Evolutionary conservation across 2,329 filamentous ascomycete species (phyloP).

Genomic region (Endoconidiophora laricicola): DNA sequence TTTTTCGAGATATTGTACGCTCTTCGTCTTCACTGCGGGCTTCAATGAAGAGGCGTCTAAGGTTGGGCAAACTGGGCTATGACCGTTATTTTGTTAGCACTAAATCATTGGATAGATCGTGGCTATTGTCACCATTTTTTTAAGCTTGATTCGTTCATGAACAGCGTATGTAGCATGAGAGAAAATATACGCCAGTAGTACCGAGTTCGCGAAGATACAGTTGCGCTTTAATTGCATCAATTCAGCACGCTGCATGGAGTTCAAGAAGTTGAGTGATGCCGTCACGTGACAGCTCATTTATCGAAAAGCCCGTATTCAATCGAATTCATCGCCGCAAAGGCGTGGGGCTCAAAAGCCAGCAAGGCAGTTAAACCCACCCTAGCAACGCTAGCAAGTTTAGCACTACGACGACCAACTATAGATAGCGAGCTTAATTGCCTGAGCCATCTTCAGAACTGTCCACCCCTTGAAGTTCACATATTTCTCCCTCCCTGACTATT

Average conservation of each 20-base stretch:
- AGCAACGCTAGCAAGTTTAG: too few relatives aligned
- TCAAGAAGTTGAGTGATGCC: background rate
- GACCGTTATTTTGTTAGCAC: slow-evolving; percentile 9
- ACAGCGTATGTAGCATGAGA: too few relatives aligned
- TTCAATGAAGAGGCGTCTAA: slow-evolving; percentile 92
- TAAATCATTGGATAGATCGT: background rate
- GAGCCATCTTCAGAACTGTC: background rate
- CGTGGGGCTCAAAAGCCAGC: slow-evolving; percentile 6
- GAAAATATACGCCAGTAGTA: too few relatives aligned
- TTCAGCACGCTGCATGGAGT: slow-evolving; percentile 1
- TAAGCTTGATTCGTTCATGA: background rate
- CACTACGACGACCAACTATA: too few relatives aligned
- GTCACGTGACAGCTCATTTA: background rate
- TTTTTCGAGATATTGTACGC: slow-evolving; percentile 81
- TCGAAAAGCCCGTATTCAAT: background rate
- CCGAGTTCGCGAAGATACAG: background rate
- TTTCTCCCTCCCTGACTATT: background rate
- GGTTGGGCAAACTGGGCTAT: slow-evolving; percentile 70
- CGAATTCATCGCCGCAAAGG: too few relatives aligned
- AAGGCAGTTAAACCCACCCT: background rate
- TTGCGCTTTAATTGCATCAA: background rate
- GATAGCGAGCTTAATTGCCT: background rate
- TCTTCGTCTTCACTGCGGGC: slow-evolving; percentile 86
- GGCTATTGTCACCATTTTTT: slow-evolving; percentile 5
- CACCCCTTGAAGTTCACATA: slow-evolving; percentile 6